Conservation (phyloP, 495 filamentous ascomycete genomes). For the Sordaria brevicollis region DNA sequence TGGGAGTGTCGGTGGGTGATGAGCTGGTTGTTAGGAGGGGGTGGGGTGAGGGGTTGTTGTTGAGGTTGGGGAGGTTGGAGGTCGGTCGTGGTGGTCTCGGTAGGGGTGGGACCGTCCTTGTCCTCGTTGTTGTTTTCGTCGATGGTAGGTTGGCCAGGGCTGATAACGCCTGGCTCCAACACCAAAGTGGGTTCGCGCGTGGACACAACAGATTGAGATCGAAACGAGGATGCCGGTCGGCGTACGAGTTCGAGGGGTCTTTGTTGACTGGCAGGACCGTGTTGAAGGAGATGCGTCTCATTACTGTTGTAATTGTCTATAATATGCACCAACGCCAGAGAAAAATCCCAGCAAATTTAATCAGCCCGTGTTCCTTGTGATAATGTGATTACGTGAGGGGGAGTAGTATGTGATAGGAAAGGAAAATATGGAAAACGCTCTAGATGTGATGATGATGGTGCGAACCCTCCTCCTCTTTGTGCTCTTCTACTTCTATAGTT, state of each 20-base stretch:
- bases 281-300: constrained; percentile 19
- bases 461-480: not conserved
- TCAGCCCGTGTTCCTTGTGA: constrained; percentile 18
- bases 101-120: not conserved
- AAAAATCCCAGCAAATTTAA: constrained; percentile 15
- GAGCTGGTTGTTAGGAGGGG: not conserved
- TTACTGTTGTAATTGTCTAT: constrained; percentile 27
- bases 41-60: not conserved
- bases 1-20: not conserved
- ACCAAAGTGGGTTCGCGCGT: constrained; percentile 1
- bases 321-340: not conserved
- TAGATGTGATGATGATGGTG: not conserved
- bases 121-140: not conserved
- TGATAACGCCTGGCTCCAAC: not conserved
- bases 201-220: not conserved
- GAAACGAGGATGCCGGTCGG: not conserved
- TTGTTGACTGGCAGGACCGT: not conserved
- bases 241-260: not conserved
- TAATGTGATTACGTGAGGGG: not conserved
- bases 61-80: not conserved
- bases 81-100: not conserved
- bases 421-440: not conserved
- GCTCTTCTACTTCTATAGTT: constrained; percentile 6
- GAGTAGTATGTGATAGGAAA: not conserved
- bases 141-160: not conserved